Evolutionary conservation across 345 rosid species (phyloP).

Genomic region (Eucalyptus guilfoylei): DNA sequence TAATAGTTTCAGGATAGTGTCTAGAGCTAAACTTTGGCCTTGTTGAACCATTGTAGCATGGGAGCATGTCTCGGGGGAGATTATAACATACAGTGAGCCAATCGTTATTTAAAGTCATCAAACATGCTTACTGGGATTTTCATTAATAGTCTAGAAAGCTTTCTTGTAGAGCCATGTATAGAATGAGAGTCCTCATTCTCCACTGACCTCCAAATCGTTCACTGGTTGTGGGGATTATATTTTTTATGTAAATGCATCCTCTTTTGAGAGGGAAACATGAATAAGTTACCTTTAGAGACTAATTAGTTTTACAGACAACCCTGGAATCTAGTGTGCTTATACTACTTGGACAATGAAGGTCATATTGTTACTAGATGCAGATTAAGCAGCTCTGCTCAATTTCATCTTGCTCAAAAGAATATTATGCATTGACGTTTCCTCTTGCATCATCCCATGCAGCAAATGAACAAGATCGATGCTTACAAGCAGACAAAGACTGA

Average conservation of each 20-base stretch:
- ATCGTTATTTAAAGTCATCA: background rate
- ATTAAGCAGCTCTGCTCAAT: background rate
- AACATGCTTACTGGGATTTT: background rate
- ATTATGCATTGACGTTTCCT: background rate
- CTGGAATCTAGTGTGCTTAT: background rate
- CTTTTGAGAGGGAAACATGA: background rate
- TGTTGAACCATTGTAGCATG: background rate
- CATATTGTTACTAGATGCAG: background rate
- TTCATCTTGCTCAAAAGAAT: background rate
- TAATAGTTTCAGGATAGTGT: background rate
- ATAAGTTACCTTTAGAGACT: background rate
- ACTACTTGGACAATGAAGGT: background rate
- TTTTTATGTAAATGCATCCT: background rate
- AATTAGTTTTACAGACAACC: background rate
- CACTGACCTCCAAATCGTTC: background rate
- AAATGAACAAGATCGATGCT: slow-evolving; percentile 56
- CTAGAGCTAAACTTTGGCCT: background rate
- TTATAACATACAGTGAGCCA: background rate
- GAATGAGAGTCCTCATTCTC: background rate
- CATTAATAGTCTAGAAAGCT: background rate
- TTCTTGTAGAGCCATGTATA: background rate
- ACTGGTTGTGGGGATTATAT: background rate
- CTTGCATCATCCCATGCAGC: slow-evolving; percentile 20
- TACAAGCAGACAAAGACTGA: slow-evolving; percentile 55
- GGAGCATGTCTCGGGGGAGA: background rate